These are phyloP conservation scores for Claviceps quebecensis DNA, from an alignment of 2,329 filamentous ascomycete species.

Conservation along the genomic window DNA sequence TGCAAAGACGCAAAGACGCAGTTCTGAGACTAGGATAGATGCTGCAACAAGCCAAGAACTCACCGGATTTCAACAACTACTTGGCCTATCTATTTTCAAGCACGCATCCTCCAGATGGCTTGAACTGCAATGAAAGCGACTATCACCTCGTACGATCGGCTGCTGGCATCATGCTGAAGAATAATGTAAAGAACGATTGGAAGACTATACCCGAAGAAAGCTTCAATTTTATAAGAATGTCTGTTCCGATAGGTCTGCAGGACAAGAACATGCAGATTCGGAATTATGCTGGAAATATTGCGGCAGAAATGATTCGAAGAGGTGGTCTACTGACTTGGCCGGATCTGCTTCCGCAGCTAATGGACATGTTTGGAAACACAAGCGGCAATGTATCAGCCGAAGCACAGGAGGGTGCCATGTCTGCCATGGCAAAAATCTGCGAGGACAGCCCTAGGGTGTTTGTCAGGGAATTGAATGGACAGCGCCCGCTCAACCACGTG, in stretches of 20 bases:
- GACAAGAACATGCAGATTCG: constrained; percentile 74
- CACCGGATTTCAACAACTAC: constrained; percentile 95
- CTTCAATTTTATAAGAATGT: constrained; percentile 63
- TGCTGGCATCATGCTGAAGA: constrained; percentile 90
- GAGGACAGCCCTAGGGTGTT: constrained; percentile 85
- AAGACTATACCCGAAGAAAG: constrained; percentile 61
- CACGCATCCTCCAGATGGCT: constrained; percentile 43
- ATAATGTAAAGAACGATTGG: constrained; percentile 67
- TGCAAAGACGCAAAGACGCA: not conserved
- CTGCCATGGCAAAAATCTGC: constrained; percentile 85
- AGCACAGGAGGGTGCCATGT: constrained; percentile 86
- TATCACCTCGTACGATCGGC: constrained; percentile 71
- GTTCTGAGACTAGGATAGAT: constrained; percentile 43
- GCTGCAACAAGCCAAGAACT: constrained; percentile 76
- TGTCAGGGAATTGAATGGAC: constrained; percentile 75
- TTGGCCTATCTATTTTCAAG: constrained; percentile 81
- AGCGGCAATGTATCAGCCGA: constrained; percentile 52
- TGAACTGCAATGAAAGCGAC: constrained; percentile 44
- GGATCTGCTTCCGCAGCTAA: constrained; percentile 69
- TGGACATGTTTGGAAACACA: constrained; percentile 63
- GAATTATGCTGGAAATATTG: constrained; percentile 81
- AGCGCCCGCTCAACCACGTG: constrained; percentile 75
- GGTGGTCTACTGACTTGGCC: constrained; percentile 86
- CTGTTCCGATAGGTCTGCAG: constrained; percentile 64
- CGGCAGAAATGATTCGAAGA: constrained; percentile 76